Percentiles rank a stretch among this genome's conserved stretches.
These are phyloP conservation scores for Erodium moschatum DNA, from an alignment of 441 rosid genomes.

Conservation along the genomic window DNA sequence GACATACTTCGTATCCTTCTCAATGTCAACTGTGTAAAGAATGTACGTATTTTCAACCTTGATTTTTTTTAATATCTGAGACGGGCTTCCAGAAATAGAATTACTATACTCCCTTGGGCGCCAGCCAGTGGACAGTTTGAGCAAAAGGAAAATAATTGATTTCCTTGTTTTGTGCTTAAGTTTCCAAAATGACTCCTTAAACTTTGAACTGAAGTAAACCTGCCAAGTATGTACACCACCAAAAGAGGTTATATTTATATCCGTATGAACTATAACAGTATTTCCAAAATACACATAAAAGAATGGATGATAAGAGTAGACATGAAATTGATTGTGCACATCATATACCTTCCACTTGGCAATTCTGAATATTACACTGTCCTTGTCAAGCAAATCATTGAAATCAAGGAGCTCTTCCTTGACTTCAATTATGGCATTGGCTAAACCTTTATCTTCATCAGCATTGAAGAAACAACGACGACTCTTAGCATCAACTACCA, in stretches of 20 bases:
- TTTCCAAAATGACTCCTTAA: conserved; percentile 35
- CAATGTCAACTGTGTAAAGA: conserved; percentile 32
- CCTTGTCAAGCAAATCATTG: conserved; percentile 31
- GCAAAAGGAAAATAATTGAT: conserved; percentile 22
- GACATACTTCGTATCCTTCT: conserved; percentile 22
- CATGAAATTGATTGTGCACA: not conserved
- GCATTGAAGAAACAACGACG: conserved; percentile 41
- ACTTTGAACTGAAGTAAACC: conserved; percentile 36
- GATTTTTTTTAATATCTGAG: conserved; percentile 27
- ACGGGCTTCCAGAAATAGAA: conserved; percentile 21
- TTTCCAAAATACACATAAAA: not conserved
- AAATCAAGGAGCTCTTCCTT: conserved; percentile 32
- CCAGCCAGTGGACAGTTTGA: conserved; percentile 43
- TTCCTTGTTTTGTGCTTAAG: conserved; percentile 21
- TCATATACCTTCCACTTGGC: conserved; percentile 44
- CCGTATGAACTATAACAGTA: not conserved
- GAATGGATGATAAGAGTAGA: not conserved
- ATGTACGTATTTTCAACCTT: conserved; percentile 26
- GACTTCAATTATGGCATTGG: conserved; percentile 25
- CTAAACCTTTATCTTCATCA: conserved; percentile 34
- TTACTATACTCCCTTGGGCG: conserved; percentile 29
- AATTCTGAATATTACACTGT: conserved; percentile 28
- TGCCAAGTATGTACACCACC: conserved; percentile 9
- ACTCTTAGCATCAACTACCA: conserved; percentile 29
- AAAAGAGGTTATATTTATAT: not conserved